A percentile compares a stretch with the other conserved stretches of the same genome.
Evolutionary conservation across 805 yeast species (phyloP).

Genomic region (Metschnikowia cubensis): DNA sequence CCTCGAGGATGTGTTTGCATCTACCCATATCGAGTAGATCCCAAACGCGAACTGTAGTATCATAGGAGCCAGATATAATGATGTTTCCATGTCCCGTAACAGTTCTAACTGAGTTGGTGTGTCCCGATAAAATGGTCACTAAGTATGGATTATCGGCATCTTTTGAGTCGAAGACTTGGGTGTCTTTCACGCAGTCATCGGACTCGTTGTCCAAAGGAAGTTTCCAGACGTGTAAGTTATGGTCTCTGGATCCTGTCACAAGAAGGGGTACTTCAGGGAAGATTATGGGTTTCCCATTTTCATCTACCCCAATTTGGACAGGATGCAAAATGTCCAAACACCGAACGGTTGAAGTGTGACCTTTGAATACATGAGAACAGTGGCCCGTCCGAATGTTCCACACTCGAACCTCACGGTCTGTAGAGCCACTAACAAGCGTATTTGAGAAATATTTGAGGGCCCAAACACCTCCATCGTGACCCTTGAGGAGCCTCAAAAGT

Average conservation of each 20-base stretch:
- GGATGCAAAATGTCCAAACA: slow-evolving; percentile 83
- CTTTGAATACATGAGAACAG: slow-evolving; percentile 88
- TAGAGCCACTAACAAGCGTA: slow-evolving; percentile 87
- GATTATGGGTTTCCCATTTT: slow-evolving; percentile 51
- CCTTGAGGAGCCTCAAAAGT: slow-evolving; percentile 58
- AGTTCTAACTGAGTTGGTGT: slow-evolving; percentile 77
- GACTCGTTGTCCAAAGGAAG: slow-evolving; percentile 52
- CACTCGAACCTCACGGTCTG: slow-evolving; percentile 88
- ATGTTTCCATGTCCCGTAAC: slow-evolving; percentile 82
- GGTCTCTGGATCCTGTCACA: slow-evolving; percentile 45
- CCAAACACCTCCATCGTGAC: slow-evolving; percentile 99
- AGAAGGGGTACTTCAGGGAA: slow-evolving; percentile 66
- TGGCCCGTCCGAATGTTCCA: slow-evolving; percentile 85
- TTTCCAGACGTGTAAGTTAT: slow-evolving; percentile 43
- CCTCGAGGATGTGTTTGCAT: slow-evolving; percentile 69
- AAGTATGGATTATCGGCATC: slow-evolving; percentile 27
- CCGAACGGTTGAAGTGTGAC: slow-evolving; percentile 90
- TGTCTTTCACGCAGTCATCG: slow-evolving; percentile 32
- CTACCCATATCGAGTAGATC: slow-evolving; percentile 63
- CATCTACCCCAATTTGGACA: slow-evolving; percentile 56
- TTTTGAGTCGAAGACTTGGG: slow-evolving; percentile 30
- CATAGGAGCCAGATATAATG: slow-evolving; percentile 87
- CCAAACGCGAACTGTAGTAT: slow-evolving; percentile 89
- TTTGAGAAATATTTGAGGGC: slow-evolving; percentile 84
- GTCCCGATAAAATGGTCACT: slow-evolving; percentile 38